Percentiles rank a stretch among this genome's conserved stretches.
phyloP scores from a whole-genome alignment of 495 filamentous ascomycete species.

The Penicillium soppii region DNA sequence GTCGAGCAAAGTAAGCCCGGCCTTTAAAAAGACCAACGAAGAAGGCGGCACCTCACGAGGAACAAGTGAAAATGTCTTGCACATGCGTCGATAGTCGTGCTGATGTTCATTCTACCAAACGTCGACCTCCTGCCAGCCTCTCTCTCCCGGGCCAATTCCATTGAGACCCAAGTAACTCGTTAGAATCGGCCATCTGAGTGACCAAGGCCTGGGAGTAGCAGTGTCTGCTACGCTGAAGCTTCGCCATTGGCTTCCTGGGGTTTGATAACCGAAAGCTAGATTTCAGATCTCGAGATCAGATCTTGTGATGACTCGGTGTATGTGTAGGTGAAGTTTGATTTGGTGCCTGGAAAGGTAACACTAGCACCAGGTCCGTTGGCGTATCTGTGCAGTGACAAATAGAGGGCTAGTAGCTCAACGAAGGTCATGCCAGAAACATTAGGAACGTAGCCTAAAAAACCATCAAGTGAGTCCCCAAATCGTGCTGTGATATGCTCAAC shows the following conservation, averaged over 20 bases:
- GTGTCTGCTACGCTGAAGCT: conserved; percentile 59
- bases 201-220: conserved; percentile 31
- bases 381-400: conserved; percentile 34
- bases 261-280: conserved; percentile 34
- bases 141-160: conserved; percentile 15
- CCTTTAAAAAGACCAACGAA: conserved; percentile 15
- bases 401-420: conserved; percentile 32
- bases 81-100: conserved; percentile 11
- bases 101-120: conserved; percentile 17
- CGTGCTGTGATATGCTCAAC: neutral
- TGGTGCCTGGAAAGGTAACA: conserved; percentile 37
- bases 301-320: conserved; percentile 40
- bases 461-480: neutral
- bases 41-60: conserved; percentile 7
- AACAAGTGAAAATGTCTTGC: conserved; percentile 9
- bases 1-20: conserved; percentile 7
- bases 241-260: conserved; percentile 48
- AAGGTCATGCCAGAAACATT: neutral
- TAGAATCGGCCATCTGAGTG: conserved; percentile 16
- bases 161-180: conserved; percentile 34
- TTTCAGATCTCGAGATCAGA: conserved; percentile 38
- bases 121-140: neutral
- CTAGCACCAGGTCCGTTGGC: conserved; percentile 25
- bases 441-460: conserved; percentile 7
- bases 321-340: conserved; percentile 15